Evolutionary conservation across 2,329 filamentous ascomycete species (phyloP).

Genomic region (Emericellopsis cladophorae): DNA sequence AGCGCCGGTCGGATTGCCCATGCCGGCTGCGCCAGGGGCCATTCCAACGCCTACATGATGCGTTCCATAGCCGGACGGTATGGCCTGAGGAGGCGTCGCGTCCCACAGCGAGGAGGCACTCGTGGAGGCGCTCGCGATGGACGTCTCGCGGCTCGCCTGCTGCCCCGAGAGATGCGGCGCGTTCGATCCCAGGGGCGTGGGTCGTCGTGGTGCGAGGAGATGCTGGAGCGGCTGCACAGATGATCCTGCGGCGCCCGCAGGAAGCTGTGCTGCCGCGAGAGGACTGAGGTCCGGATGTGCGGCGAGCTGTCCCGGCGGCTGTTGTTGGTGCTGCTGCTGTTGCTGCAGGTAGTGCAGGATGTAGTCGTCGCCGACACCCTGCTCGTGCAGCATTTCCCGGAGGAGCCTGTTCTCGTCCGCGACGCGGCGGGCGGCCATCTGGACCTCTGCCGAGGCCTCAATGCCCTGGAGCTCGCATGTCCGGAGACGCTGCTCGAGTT

Average conservation of each 20-base stretch:
- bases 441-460: constrained; percentile 59
- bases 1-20: too few relatives aligned
- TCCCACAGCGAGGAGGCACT: constrained; percentile 20
- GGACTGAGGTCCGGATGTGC: not conserved
- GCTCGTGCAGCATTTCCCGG: constrained; percentile 41
- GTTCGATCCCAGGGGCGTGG: constrained; percentile 13
- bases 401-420: constrained; percentile 57
- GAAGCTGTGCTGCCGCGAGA: not conserved
- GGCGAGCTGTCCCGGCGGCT: not conserved
- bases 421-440: constrained; percentile 55
- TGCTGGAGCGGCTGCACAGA: constrained; percentile 22
- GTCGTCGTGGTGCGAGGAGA: constrained; percentile 21
- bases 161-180: constrained; percentile 13
- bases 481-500: constrained; percentile 50
- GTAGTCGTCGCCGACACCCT: constrained; percentile 43
- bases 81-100: constrained; percentile 10
- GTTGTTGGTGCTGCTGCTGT: not conserved
- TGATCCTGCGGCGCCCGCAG: constrained; percentile 8
- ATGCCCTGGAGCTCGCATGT: constrained; percentile 52
- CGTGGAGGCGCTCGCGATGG: constrained; percentile 18
- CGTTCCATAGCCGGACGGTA: constrained; percentile 12
- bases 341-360: constrained; percentile 29
- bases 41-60: constrained; percentile 9
- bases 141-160: constrained; percentile 18
- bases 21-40: constrained; percentile 8